Conservation (phyloP, 2,329 filamentous ascomycete genomes). For the Teratosphaeriaceae sp. region DNA sequence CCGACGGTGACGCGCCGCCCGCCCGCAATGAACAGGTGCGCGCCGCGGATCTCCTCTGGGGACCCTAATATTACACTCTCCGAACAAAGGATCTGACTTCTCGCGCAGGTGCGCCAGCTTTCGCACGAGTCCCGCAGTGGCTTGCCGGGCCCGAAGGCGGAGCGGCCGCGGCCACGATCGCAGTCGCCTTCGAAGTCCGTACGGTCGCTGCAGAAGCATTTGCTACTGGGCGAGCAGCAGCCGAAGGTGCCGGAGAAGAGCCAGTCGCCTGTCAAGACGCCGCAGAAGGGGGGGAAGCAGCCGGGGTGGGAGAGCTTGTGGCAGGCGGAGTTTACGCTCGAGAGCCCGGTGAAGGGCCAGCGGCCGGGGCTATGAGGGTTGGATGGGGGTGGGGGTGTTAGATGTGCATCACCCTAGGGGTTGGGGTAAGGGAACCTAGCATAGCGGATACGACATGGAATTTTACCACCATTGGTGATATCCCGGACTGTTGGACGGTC, state of each 20-base stretch:
- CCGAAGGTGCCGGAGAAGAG: slow-evolving; percentile 13
- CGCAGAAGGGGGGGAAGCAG: slow-evolving; percentile 11
- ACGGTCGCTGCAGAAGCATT: slow-evolving; percentile 25
- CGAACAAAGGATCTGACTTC: too few relatives aligned
- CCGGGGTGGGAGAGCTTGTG: slow-evolving; percentile 26
- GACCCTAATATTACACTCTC: slow-evolving; percentile 29
- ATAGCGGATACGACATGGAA: too few relatives aligned
- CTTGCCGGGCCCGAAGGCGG: slow-evolving; percentile 8
- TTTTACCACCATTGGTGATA: too few relatives aligned
- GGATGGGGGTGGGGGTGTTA: background rate
- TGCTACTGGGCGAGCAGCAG: slow-evolving; percentile 9
- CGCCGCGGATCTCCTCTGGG: slow-evolving; percentile 37
- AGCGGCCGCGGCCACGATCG: slow-evolving; percentile 24
- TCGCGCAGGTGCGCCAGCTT: too few relatives aligned
- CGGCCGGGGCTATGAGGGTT: background rate
- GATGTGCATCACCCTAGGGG: too few relatives aligned
- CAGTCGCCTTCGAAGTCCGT: slow-evolving; percentile 27
- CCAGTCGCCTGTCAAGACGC: slow-evolving; percentile 14
- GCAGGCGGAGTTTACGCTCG: slow-evolving; percentile 25
- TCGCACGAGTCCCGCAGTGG: slow-evolving; percentile 5
- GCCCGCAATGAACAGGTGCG: slow-evolving; percentile 36
- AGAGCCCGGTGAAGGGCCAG: slow-evolving; percentile 21
- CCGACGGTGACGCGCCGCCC: slow-evolving; percentile 20
- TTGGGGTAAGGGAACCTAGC: too few relatives aligned
- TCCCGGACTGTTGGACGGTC: too few relatives aligned